Percentiles rank a stretch among this genome's conserved stretches.
Conservation (phyloP, 2,329 filamentous ascomycete species). For the Fusarium sp. region DNA sequence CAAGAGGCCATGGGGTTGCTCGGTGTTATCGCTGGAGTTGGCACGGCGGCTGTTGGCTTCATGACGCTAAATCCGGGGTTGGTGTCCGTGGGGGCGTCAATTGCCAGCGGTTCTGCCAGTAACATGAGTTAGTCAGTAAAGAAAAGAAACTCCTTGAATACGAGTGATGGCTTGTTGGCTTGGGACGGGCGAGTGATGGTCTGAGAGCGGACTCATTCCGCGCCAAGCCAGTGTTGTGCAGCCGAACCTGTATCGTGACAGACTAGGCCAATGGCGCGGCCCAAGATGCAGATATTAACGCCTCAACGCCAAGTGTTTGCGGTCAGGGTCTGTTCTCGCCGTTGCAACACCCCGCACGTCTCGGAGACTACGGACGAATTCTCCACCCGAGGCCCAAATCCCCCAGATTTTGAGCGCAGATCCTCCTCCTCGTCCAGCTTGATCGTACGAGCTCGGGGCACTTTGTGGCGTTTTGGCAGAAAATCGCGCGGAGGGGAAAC, state of each 20-base stretch:
- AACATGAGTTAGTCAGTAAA: not conserved
- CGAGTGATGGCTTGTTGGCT: not conserved
- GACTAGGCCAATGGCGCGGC: no score
- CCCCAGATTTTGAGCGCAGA: not conserved
- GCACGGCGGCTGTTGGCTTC: not conserved
- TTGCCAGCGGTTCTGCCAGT: not conserved
- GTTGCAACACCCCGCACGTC: not conserved
- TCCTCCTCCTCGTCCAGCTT: not conserved
- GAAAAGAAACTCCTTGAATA: no score
- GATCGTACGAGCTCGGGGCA: slow-evolving; percentile 2
- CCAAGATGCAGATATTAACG: no score
- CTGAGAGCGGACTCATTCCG: no score
- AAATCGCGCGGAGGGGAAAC: not conserved
- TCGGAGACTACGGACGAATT: not conserved
- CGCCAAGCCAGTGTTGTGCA: no score
- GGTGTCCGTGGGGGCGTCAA: not conserved
- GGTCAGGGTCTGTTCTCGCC: no score
- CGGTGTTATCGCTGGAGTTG: not conserved
- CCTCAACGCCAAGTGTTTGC: not conserved
- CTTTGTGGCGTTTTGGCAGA: not conserved
- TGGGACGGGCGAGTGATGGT: not conserved
- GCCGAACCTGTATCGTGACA: no score
- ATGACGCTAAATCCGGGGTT: not conserved
- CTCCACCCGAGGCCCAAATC: not conserved
- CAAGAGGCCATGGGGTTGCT: not conserved